phyloP scores from a whole-genome alignment of 1,284 basidiomycete genomes.

The Entoloma clypeatum region DNA sequence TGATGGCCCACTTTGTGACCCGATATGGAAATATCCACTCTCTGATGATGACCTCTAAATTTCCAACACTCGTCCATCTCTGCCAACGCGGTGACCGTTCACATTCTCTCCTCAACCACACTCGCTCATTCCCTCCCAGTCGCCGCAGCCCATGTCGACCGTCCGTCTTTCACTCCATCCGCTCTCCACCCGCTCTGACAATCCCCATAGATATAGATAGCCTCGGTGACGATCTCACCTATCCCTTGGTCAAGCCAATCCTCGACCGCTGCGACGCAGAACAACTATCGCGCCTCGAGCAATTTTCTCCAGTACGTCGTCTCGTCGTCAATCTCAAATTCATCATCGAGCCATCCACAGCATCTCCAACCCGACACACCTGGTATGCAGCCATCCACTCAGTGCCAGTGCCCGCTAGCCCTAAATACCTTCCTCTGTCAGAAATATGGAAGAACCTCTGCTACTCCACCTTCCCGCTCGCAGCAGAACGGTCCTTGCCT shows the following conservation, averaged over 20 bases:
- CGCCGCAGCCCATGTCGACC: constrained; percentile 51
- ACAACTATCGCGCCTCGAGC: constrained; percentile 62
- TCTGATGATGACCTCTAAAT: too few relatives aligned
- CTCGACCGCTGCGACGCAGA: constrained; percentile 68
- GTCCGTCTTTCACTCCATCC: constrained; percentile 31
- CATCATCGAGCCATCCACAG: constrained; percentile 30
- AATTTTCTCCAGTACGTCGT: constrained; percentile 59
- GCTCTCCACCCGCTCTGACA: constrained; percentile 7
- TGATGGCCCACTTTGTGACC: too few relatives aligned
- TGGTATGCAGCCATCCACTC: constrained; percentile 36
- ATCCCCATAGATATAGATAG: constrained; percentile 46
- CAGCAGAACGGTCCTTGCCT: constrained; percentile 41
- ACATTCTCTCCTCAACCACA: constrained; percentile 14
- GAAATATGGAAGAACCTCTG: constrained; percentile 70
- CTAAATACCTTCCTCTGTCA: constrained; percentile 31
- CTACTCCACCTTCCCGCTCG: constrained; percentile 52
- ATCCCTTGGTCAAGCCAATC: constrained; percentile 63
- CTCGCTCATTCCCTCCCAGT: constrained; percentile 32
- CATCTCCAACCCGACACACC: constrained; percentile 54
- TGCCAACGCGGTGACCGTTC: constrained; percentile 43
- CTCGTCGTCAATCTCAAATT: constrained; percentile 9
- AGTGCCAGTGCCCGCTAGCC: constrained; percentile 13
- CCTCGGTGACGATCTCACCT: constrained; percentile 57
- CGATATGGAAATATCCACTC: constrained; percentile 8
- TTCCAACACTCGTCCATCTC: constrained; percentile 39